A percentile compares a stretch with the other conserved stretches of the same genome.
Evolutionary conservation across 1,284 basidiomycete species (phyloP).

Genomic region (Stereum hirsutum): DNA sequence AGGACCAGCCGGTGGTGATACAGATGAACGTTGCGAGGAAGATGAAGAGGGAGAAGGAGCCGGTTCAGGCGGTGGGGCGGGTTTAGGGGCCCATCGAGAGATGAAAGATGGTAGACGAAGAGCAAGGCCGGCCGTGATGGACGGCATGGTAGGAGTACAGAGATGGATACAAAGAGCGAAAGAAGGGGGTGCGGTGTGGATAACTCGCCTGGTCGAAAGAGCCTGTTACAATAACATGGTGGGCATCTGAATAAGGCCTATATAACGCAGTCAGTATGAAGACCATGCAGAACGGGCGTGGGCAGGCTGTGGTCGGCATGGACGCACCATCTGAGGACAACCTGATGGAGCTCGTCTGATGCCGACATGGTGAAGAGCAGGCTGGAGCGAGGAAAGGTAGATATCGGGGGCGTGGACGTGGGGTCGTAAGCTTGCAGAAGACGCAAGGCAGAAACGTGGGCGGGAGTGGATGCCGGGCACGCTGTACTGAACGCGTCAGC

Average conservation of each 20-base stretch:
- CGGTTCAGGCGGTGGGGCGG: neutral
- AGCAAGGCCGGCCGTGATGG: constrained; percentile 4
- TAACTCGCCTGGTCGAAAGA: constrained; percentile 65
- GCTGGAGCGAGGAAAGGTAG: neutral
- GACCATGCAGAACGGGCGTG: neutral
- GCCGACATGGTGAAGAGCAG: constrained; percentile 5
- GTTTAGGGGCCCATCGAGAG: neutral
- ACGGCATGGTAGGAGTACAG: constrained; percentile 8
- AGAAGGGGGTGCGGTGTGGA: constrained; percentile 2
- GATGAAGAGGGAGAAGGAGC: constrained; percentile 6
- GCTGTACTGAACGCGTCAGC: no score
- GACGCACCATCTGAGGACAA: constrained; percentile 6
- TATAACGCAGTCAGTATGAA: constrained; percentile 9
- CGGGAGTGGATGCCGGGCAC: no score
- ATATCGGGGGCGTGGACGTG: no score
- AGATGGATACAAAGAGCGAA: constrained; percentile 3
- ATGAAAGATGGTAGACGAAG: constrained; percentile 12
- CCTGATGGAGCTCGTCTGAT: constrained; percentile 6
- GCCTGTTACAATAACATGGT: constrained; percentile 61
- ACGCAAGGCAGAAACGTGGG: no score
- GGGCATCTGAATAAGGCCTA: constrained; percentile 52
- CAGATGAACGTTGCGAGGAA: constrained; percentile 2
- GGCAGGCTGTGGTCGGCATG: neutral
- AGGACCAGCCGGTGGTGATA: neutral
- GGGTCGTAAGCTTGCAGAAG: no score